Percentiles rank a stretch among this genome's conserved stretches.
phyloP scores from a whole-genome alignment of 441 rosid species.

The Isatis lusitanica region DNA sequence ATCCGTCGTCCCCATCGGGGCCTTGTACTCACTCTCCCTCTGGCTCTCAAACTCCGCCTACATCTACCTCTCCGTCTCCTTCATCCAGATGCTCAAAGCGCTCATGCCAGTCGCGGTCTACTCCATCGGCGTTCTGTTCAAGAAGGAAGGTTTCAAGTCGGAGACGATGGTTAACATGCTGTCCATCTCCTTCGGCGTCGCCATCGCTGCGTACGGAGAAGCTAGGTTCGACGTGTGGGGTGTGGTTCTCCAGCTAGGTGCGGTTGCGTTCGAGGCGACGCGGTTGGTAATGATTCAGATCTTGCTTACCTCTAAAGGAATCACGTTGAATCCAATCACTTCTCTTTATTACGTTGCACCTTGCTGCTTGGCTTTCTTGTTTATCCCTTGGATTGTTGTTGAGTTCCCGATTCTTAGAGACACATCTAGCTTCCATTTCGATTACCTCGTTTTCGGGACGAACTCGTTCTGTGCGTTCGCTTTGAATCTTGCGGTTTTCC shows the following conservation, averaged over 20 bases:
- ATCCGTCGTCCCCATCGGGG: constrained; percentile 89
- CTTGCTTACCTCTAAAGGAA: constrained; percentile 76
- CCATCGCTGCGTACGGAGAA: constrained; percentile 83
- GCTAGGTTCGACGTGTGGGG: constrained; percentile 87
- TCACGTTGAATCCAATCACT: constrained; percentile 77
- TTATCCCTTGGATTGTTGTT: constrained; percentile 82
- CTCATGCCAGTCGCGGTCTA: constrained; percentile 93
- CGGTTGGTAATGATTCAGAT: constrained; percentile 87
- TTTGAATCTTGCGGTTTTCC: constrained; percentile 81
- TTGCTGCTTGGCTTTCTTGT: constrained; percentile 73
- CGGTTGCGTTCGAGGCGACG: constrained; percentile 87
- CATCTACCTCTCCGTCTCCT: constrained; percentile 84
- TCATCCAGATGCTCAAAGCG: constrained; percentile 91
- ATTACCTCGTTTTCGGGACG: constrained; percentile 74
- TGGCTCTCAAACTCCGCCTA: constrained; percentile 94
- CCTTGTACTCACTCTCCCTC: constrained; percentile 72
- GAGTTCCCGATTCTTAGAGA: constrained; percentile 69
- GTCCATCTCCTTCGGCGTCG: constrained; percentile 83
- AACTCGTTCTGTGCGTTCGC: constrained; percentile 87
- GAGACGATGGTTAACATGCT: constrained; percentile 81
- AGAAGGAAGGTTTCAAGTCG: constrained; percentile 58
- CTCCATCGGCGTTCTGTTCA: constrained; percentile 70
- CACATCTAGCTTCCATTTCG: constrained; percentile 72
- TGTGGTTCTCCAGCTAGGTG: constrained; percentile 72
- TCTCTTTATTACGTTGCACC: constrained; percentile 83